Evolutionary conservation across 163 green algal genomes (phyloP).

Genomic region (Picocystis sp.): DNA sequence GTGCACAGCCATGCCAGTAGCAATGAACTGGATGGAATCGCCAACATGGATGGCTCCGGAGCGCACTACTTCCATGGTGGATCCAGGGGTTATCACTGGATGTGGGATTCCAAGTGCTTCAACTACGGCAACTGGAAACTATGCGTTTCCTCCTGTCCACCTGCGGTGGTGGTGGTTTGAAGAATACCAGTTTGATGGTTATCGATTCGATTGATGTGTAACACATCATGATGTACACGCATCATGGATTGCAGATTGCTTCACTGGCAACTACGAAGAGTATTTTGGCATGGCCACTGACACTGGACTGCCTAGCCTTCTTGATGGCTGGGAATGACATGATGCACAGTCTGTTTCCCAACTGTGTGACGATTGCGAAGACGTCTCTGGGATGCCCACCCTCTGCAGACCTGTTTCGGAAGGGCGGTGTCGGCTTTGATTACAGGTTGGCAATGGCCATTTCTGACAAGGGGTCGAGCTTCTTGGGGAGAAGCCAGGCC

Average conservation of each 20-base stretch:
- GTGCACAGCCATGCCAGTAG: conserved; percentile 77
- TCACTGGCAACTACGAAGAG: conserved; percentile 69
- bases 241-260: conserved; percentile 81
- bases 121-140: conserved; percentile 89
- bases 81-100: conserved; percentile 59
- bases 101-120: conserved; percentile 70
- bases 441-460: conserved; percentile 94
- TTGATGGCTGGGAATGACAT: conserved; percentile 93
- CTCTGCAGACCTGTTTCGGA: conserved; percentile 75
- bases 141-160: conserved; percentile 89
- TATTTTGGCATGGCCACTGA: conserved; percentile 88
- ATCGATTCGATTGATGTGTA: too few species aligned
- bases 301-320: conserved; percentile 80
- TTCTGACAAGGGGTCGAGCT: conserved; percentile 90
- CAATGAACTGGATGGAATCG: conserved; percentile 79
- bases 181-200: conserved; percentile 69
- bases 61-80: conserved; percentile 73
- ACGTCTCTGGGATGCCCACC: conserved; percentile 82
- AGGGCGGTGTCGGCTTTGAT: conserved; percentile 92
- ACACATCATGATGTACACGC: conserved; percentile 99
- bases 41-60: conserved; percentile 44
- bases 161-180: conserved; percentile 91
- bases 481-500: conserved; percentile 12
- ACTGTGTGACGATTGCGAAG: conserved; percentile 75
- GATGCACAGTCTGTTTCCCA: conserved; percentile 78